Percentiles rank a stretch among this genome's conserved stretches.
Evolutionary conservation across 176 grass and related monocot species (phyloP).

Genomic region (Oryza glaberrima): DNA sequence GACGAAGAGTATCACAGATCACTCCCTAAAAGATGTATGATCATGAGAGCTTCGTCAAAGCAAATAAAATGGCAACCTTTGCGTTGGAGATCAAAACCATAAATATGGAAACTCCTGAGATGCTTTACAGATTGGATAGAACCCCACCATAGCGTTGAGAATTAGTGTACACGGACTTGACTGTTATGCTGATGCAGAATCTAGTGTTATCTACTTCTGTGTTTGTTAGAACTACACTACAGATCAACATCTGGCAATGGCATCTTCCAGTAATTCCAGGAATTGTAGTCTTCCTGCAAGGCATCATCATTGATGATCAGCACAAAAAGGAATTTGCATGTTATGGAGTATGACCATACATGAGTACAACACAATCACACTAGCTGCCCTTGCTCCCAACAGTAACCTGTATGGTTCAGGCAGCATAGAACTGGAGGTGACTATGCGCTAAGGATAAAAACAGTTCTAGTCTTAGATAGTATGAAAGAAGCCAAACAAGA

Average conservation of each 20-base stretch:
- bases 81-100: slow-evolving; percentile 32
- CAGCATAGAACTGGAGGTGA: not conserved
- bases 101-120: not conserved
- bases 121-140: slow-evolving; percentile 44
- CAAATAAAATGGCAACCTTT: slow-evolving; percentile 6
- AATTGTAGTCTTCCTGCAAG: slow-evolving; percentile 79
- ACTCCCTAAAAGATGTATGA: slow-evolving; percentile 55
- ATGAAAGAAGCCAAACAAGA: not conserved
- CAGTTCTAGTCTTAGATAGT: not conserved
- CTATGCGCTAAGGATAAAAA: not conserved
- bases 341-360: not conserved
- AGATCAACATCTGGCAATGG: slow-evolving; percentile 59
- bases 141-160: not conserved
- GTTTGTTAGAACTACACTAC: slow-evolving; percentile 52
- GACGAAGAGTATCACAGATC: slow-evolving; percentile 39
- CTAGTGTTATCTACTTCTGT: slow-evolving; percentile 43
- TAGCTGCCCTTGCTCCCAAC: not conserved
- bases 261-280: slow-evolving; percentile 86
- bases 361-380: not conserved
- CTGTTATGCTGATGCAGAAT: slow-evolving; percentile 24
- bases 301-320: slow-evolving; percentile 33
- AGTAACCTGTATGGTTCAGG: not conserved
- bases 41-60: slow-evolving; percentile 33
- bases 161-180: slow-evolving; percentile 46
- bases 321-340: not conserved